Percentiles rank a stretch among this genome's conserved stretches.
Conservation (phyloP, 352 stramenopile genomes). For the Phytophthora chlamydospora region DNA sequence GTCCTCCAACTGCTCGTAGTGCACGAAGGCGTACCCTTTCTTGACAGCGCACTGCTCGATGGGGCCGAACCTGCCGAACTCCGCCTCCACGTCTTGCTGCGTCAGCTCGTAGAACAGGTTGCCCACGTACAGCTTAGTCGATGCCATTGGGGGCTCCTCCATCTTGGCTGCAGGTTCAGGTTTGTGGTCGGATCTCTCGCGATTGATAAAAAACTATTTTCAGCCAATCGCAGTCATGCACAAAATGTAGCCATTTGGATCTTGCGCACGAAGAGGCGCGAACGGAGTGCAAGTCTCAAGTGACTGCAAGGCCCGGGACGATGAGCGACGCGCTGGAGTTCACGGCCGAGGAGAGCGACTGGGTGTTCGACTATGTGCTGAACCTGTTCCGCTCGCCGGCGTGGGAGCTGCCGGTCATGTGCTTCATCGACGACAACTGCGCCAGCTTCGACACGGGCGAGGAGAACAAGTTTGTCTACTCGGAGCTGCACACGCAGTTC, state of each 20-base stretch:
- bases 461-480: slow-evolving; percentile 92
- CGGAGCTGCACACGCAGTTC: slow-evolving; percentile 85
- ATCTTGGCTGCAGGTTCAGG: slow-evolving; percentile 5
- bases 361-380: slow-evolving; percentile 91
- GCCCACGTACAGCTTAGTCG: slow-evolving; percentile 73
- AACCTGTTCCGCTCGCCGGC: slow-evolving; percentile 87
- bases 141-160: slow-evolving; percentile 33
- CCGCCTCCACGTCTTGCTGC: slow-evolving; percentile 48
- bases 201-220: too few relatives aligned
- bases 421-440: slow-evolving; percentile 92
- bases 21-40: slow-evolving; percentile 64
- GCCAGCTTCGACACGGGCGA: slow-evolving; percentile 88
- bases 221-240: neutral
- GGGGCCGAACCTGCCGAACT: slow-evolving; percentile 60
- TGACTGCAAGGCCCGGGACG: neutral
- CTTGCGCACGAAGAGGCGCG: slow-evolving; percentile 40
- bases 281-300: neutral
- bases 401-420: slow-evolving; percentile 90
- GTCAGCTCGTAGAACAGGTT: slow-evolving; percentile 66
- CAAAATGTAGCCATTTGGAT: slow-evolving; percentile 36
- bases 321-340: slow-evolving; percentile 40
- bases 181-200: too few relatives aligned
- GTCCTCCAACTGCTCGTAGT: slow-evolving; percentile 51
- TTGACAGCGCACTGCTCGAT: slow-evolving; percentile 61
- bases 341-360: slow-evolving; percentile 74